Percentiles rank a stretch among this genome's conserved stretches.
These are phyloP conservation scores for Prunella vulgaris DNA, from an alignment of 257 asterid species.

Conservation along the genomic window DNA sequence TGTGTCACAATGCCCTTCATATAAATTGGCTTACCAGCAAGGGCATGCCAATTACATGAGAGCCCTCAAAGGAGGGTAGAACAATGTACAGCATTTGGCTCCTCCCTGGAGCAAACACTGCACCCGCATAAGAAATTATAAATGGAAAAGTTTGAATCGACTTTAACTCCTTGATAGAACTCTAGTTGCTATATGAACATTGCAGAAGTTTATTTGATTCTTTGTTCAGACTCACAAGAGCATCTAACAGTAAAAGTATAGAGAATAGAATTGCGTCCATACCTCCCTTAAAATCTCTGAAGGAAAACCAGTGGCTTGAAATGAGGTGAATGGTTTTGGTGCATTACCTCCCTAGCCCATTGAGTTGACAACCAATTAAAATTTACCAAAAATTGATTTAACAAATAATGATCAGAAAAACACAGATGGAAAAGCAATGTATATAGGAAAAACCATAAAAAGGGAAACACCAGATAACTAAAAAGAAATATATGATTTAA, in stretches of 20 bases:
- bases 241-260: conserved; percentile 5
- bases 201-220: conserved; percentile 10
- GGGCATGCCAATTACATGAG: conserved; percentile 51
- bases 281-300: conserved; percentile 86
- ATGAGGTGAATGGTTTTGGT: conserved; percentile 68
- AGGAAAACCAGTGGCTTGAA: conserved; percentile 72
- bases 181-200: conserved; percentile 34
- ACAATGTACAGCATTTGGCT: conserved; percentile 90
- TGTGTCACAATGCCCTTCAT: conserved; percentile 53
- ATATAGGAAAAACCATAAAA: neutral
- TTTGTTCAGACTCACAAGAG: conserved; percentile 19
- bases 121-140: conserved; percentile 60
- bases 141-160: conserved; percentile 27
- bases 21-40: conserved; percentile 49
- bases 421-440: neutral
- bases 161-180: conserved; percentile 34
- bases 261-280: conserved; percentile 22
- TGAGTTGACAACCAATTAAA: conserved; percentile 16
- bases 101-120: conserved; percentile 94
- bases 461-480: neutral
- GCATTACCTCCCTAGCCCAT: conserved; percentile 66
- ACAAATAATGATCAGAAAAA: conserved; percentile 1
- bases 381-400: conserved; percentile 13
- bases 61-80: conserved; percentile 47
- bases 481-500: neutral